phyloP scores from a whole-genome alignment of 176 grass and related monocot species.

The Carex scoparia region DNA sequence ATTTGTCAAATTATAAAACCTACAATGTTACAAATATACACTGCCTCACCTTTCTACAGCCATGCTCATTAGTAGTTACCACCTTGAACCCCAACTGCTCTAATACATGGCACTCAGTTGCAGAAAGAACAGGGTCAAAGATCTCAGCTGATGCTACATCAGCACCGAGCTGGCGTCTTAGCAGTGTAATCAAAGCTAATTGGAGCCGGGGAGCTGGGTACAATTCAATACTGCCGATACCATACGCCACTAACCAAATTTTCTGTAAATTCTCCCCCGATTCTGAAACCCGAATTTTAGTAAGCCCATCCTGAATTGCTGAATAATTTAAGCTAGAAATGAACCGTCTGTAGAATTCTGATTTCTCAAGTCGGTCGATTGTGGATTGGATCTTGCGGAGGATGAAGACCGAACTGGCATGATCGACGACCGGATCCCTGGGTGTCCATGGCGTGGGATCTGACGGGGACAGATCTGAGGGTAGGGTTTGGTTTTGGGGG shows the following conservation, averaged over 20 bases:
- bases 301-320: not conserved
- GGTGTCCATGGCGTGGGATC: conserved; percentile 29
- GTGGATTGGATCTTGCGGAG: conserved; percentile 34
- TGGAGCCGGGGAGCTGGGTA: conserved; percentile 52
- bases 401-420: conserved; percentile 25
- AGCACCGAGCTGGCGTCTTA: conserved; percentile 35
- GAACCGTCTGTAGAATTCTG: conserved; percentile 43
- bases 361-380: conserved; percentile 35
- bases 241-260: conserved; percentile 42
- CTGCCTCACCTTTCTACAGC: conserved; percentile 39
- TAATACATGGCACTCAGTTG: conserved; percentile 53
- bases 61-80: conserved; percentile 39
- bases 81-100: conserved; percentile 50
- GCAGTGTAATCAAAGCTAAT: conserved; percentile 50
- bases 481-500: not conserved
- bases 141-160: conserved; percentile 33
- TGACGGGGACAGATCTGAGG: not conserved
- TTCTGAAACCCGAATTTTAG: conserved; percentile 24
- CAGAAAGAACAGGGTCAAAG: conserved; percentile 74
- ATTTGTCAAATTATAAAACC: not conserved
- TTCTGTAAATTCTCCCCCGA: not conserved
- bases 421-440: conserved; percentile 45
- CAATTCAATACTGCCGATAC: conserved; percentile 69
- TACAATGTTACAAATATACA: not conserved
- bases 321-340: conserved; percentile 20